Base-by-base conservation (phyloP, 169 alveolate genomes). In the Cryptosporidium ryanae region DNA sequence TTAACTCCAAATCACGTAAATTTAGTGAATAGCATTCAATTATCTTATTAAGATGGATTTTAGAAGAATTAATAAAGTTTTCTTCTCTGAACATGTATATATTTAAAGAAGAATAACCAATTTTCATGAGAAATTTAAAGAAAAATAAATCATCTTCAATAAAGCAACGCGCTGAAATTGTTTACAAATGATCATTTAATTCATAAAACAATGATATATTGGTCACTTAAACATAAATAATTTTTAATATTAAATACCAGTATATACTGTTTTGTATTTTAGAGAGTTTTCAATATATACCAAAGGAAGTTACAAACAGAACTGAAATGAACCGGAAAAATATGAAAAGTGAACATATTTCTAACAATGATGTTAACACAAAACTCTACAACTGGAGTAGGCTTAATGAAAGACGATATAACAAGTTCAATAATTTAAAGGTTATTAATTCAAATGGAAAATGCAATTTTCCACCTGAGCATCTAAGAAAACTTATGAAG, bases 381-480 rank as follows among this genome's bases (percentile, higher is more conserved):
- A 76, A 76, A 25, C n/a, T 21, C 6, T 44, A 21, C 15, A 57
- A 34, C 38, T 76, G 87, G 87, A 38, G 27, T 15, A 55, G 25
- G 10, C 43, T 76, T 27, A 76, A 76, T 76, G 71, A 76, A 29
- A 25, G 15, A 0, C 8, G 76, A 29, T 76, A 76, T 34, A 43
- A 8, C 59, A 59, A 61, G 27, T 27, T 7, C 1, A 23, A 15
- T 23, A 27, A 31, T 34, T n/a, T 21, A 1, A 48, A 61, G 27
- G n/a, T n/a, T 64, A 17, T 2, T 21, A 38, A 82, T 2, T 7
- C 52, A 23, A 8, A 15, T 25, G 71, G 15, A 82, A 95, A 95
- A 46, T 94, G 92, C 82, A 93, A 91, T 29, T 94, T 98, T 93
- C 99, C 99, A 46, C 99, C 99, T 55, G 99, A 98, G 91, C 99